phyloP scores from a whole-genome alignment of 768 basidiomycete genomes.

The Megacollybia marginata region DNA sequence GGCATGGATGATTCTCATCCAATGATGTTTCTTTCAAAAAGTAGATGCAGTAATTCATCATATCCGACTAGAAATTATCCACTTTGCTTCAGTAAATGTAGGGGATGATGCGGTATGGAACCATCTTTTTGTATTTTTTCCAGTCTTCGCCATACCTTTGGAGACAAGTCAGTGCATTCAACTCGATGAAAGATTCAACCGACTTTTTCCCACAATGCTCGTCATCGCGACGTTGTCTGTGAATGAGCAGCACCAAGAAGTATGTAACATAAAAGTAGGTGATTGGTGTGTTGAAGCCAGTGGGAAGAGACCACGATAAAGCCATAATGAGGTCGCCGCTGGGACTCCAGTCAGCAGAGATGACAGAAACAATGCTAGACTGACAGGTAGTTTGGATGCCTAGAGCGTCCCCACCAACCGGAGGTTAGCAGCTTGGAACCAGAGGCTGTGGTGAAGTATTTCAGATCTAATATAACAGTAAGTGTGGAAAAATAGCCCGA shows the following conservation, averaged over 20 bases:
- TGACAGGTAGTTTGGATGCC: constrained; percentile 89
- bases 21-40: constrained; percentile 30
- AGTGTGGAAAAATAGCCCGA: background rate
- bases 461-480: constrained; percentile 46
- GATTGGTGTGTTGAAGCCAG: constrained; percentile 85
- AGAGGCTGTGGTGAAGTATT: constrained; percentile 70
- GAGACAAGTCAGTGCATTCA: background rate
- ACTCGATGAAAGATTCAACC: background rate
- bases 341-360: background rate
- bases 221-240: constrained; percentile 87
- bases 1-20: constrained; percentile 96
- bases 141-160: constrained; percentile 89
- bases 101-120: constrained; percentile 81
- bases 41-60: background rate
- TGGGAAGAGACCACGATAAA: constrained; percentile 88
- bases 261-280: constrained; percentile 94
- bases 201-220: constrained; percentile 51
- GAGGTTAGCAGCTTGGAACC: constrained; percentile 90
- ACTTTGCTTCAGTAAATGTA: constrained; percentile 55
- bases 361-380: constrained; percentile 13
- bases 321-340: constrained; percentile 88
- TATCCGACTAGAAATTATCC: background rate
- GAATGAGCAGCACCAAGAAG: constrained; percentile 83
- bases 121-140: constrained; percentile 81
- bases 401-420: constrained; percentile 95